Evolutionary conservation across 176 grass and related monocot genomes (phyloP).

Genomic region (Coix lacrymajobi): DNA sequence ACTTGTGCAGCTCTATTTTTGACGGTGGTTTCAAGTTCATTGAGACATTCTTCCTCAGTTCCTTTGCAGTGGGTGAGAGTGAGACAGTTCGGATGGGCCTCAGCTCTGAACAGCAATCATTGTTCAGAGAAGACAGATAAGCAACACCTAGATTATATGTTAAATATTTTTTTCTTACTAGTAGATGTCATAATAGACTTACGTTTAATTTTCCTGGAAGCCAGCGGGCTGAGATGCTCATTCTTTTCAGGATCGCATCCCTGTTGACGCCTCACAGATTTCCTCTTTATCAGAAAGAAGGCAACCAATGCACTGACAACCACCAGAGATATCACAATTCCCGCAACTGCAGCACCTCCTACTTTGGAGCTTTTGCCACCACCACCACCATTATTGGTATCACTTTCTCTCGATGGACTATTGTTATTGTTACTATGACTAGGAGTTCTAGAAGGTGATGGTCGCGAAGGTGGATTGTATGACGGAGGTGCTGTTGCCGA

Average conservation of each 20-base stretch:
- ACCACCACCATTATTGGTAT: neutral
- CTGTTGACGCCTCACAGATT: slow-evolving; percentile 22
- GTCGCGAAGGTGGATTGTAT: slow-evolving; percentile 22
- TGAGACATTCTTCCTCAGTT: slow-evolving; percentile 41
- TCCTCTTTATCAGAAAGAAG: slow-evolving; percentile 63
- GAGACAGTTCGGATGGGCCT: slow-evolving; percentile 45
- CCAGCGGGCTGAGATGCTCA: slow-evolving; percentile 44
- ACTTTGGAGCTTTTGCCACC: slow-evolving; percentile 38
- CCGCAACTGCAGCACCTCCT: slow-evolving; percentile 53
- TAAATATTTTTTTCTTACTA: neutral
- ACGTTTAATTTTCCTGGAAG: slow-evolving; percentile 37
- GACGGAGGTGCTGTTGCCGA: slow-evolving; percentile 36
- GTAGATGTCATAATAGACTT: neutral
- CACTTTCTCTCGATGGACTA: slow-evolving; percentile 16
- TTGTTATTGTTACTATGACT: slow-evolving; percentile 30
- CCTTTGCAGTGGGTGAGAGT: slow-evolving; percentile 31
- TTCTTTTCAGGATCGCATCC: slow-evolving; percentile 42
- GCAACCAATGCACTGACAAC: slow-evolving; percentile 43
- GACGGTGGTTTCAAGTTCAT: slow-evolving; percentile 79
- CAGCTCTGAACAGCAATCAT: slow-evolving; percentile 36
- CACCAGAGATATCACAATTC: slow-evolving; percentile 65
- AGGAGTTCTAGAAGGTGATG: slow-evolving; percentile 14
- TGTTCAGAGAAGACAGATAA: neutral
- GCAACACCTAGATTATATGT: neutral
- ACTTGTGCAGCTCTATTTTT: slow-evolving; percentile 55